phyloP scores from a whole-genome alignment of 2,329 filamentous ascomycete species.

The Aspergillus viridinutans region DNA sequence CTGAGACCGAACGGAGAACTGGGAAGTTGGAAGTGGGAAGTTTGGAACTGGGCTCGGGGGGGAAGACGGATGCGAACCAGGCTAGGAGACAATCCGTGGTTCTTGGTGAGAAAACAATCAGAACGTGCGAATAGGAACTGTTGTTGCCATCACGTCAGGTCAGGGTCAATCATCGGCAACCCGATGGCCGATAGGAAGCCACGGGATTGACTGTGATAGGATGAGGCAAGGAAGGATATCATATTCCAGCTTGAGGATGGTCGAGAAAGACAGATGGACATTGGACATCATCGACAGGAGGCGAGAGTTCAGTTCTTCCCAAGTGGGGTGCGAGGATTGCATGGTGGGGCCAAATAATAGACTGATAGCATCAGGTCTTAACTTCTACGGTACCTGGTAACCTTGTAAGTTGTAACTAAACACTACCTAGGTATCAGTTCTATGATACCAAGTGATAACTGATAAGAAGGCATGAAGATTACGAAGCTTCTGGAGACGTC shows the following conservation, averaged over 20 bases:
- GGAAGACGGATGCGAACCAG: neutral
- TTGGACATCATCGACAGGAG: slow-evolving; percentile 2
- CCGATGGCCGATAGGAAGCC: slow-evolving; percentile 3
- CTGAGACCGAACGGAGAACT: neutral
- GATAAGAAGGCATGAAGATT: slow-evolving; percentile 2
- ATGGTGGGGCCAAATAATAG: neutral
- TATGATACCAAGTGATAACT: neutral
- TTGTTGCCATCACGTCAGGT: neutral
- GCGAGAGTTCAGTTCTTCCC: neutral
- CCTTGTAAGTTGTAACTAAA: no score
- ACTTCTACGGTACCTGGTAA: no score
- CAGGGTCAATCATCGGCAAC: slow-evolving; percentile 3
- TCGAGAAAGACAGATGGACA: neutral
- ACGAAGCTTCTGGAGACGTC: slow-evolving; percentile 8
- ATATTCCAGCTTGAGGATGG: neutral
- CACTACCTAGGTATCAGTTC: no score
- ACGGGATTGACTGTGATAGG: neutral
- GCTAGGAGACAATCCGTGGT: neutral
- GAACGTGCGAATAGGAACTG: slow-evolving; percentile 2
- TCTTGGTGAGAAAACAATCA: neutral
- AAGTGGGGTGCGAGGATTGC: neutral
- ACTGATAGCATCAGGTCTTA: neutral
- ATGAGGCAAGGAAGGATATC: slow-evolving; percentile 3
- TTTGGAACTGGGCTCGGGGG: neutral
- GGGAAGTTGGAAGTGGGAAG: slow-evolving; percentile 1